Evolutionary conservation across 2,329 filamentous ascomycete genomes (phyloP).

Genomic region (Thielaviopsis euricoi): DNA sequence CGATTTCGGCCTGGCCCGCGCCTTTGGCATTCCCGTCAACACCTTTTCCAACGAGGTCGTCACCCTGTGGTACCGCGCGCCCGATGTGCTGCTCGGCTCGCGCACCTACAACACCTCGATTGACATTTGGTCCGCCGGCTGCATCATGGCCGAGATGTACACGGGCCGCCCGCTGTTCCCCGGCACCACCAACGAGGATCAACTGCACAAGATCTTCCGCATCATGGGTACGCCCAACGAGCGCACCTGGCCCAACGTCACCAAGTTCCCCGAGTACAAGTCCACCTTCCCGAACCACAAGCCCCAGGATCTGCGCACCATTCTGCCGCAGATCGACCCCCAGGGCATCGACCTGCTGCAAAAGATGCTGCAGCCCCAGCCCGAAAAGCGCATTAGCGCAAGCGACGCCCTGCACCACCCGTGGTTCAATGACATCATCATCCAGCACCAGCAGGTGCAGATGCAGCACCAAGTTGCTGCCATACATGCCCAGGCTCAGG

Average conservation of each 20-base stretch:
- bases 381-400: constrained; percentile 81
- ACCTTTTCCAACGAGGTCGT: constrained; percentile 98
- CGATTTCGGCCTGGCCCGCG: constrained; percentile 84
- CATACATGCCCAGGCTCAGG: too few species aligned
- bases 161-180: constrained; percentile 90
- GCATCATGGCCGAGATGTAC: constrained; percentile 99
- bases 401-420: constrained; percentile 74
- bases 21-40: constrained; percentile 93
- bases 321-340: constrained; percentile 79
- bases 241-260: constrained; percentile 88
- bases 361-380: constrained; percentile 81
- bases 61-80: constrained; percentile 92
- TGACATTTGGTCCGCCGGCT: constrained; percentile 97
- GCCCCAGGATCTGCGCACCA: constrained; percentile 73
- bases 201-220: constrained; percentile 91
- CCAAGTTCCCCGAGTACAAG: constrained; percentile 95
- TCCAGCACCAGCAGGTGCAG: constrained; percentile 30
- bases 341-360: constrained; percentile 74
- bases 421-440: constrained; percentile 70
- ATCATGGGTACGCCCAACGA: constrained; percentile 97
- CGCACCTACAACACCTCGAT: constrained; percentile 99
- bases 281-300: constrained; percentile 85
- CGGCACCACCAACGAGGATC: constrained; percentile 95
- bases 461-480: constrained; percentile 15
- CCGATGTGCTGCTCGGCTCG: constrained; percentile 84